phyloP scores from a whole-genome alignment of 352 stramenopile species.

The Globisporangium takayamanum region DNA sequence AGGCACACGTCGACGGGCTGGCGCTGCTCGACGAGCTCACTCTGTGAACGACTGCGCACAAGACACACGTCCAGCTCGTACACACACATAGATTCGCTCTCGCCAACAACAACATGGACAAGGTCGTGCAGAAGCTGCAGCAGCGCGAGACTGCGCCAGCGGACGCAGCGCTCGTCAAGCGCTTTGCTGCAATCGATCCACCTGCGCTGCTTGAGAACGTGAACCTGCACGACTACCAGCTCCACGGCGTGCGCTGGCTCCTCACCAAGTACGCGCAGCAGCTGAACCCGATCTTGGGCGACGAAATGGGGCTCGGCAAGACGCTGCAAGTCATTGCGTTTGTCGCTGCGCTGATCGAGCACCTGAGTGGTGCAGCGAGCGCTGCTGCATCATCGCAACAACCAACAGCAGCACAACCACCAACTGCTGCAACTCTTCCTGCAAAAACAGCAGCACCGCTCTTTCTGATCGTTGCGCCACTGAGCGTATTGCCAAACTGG shows the following conservation, averaged over 20 bases:
- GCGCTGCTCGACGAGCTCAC: no score
- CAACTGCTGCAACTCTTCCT: not conserved
- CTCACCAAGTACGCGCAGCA: slow-evolving; percentile 49
- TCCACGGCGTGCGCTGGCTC: slow-evolving; percentile 59
- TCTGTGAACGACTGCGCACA: no score
- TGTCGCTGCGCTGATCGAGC: slow-evolving; percentile 36
- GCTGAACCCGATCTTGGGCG: slow-evolving; percentile 68
- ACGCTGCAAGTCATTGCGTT: slow-evolving; percentile 77
- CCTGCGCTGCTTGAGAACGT: slow-evolving; percentile 45
- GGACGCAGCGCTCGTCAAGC: slow-evolving; percentile 15
- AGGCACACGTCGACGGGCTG: no score
- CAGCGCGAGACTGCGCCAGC: slow-evolving; percentile 21
- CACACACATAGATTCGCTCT: no score
- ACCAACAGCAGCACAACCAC: not conserved
- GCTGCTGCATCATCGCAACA: not conserved
- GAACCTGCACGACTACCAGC: slow-evolving; percentile 62
- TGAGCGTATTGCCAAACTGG: slow-evolving; percentile 83
- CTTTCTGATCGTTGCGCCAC: slow-evolving; percentile 58
- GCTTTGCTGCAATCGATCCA: slow-evolving; percentile 13
- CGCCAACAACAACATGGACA: slow-evolving; percentile 28
- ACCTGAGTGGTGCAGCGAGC: not conserved
- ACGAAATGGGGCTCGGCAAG: slow-evolving; percentile 84
- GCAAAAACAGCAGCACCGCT: slow-evolving; percentile 7
- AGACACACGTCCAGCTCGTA: no score
- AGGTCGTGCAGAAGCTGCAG: slow-evolving; percentile 31